Evolutionary conservation across 2,329 filamentous ascomycete genomes (phyloP), one percentile per base, ranked within the genome.

Genomic region (Epicoccum sorghinum): DNA sequence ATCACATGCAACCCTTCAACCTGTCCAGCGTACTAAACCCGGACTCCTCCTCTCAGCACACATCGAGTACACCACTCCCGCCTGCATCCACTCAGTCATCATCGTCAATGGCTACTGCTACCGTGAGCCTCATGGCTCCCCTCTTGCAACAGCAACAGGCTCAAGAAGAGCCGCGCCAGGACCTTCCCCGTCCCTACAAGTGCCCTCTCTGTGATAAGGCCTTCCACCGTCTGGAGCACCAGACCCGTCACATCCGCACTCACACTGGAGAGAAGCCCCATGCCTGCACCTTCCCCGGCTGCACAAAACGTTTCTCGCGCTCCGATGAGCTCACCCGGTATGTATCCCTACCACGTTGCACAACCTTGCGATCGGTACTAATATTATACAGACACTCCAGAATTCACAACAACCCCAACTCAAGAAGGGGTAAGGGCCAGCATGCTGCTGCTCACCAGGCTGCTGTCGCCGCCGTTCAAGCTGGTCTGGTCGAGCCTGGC

Each of bases 361-460:
- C 12, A 4, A 27, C 41, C 8, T 9, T 9, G 4, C 22, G 6
- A 5, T 38, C 25, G 3, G 10, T 7, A 14, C 63, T 67, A 61
- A 65, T 49, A 13, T 0, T 24, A 9, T 35, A 5, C 51, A 88
- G 93, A 58, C 93, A 99, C 79, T 97, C 93, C 74, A 86, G 93
- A 75, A 99, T 99, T 80, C 93, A 99, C 85, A 97, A 91, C 86
- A 99, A 98, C 79, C 93, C 95, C 55, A 98, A 98, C 82, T 97
- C 93, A 53, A 85, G 95, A 72, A 83, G 93, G 71, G 93, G 91
- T 63, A 96, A 96, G 82, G 96, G 96, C 82, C 86, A 86, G 57
- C 64, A 86, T 72, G 82, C 83, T 57, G 79, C 84, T 49, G 83
- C 83, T n/a, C 81, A 83, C 10, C 80, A 82, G 12, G 81, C 83